Percentiles rank a stretch among this genome's conserved stretches.
These are phyloP conservation scores for Hanseniaspora vineae DNA, from an alignment of 805 yeast genomes.

Conservation along the genomic window DNA sequence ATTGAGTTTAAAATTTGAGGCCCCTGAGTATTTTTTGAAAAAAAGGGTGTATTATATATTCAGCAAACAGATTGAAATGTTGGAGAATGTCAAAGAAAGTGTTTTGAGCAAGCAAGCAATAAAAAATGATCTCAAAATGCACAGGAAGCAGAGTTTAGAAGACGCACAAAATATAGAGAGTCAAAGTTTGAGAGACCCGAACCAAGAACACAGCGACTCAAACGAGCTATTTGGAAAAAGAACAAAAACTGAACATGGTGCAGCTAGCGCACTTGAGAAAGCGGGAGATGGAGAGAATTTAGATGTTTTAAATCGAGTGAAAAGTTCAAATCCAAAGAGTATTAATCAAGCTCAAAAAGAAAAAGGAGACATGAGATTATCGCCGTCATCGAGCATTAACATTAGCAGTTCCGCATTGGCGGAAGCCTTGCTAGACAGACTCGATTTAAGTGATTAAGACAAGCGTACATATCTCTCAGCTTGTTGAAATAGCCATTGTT, in stretches of 20 bases:
- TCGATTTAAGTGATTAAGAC: constrained; percentile 2
- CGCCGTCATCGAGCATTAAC: constrained; percentile 20
- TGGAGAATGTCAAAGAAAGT: constrained; percentile 6
- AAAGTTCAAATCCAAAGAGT: not conserved
- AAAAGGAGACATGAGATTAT: constrained; percentile 17
- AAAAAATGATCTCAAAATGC: too few relatives aligned
- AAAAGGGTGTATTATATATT: constrained; percentile 19
- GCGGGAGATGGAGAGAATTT: not conserved
- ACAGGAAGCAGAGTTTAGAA: too few relatives aligned
- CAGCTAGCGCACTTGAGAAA: too few relatives aligned
- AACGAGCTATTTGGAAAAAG: not conserved
- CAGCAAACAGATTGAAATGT: constrained; percentile 14
- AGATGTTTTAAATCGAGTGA: not conserved
- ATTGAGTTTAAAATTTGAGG: constrained; percentile 25
- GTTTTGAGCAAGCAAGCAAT: not conserved
- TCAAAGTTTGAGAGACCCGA: constrained; percentile 5
- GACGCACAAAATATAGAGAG: constrained; percentile 1
- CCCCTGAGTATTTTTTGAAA: constrained; percentile 19
- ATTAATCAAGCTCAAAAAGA: not conserved
- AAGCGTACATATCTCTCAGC: constrained; percentile 10
- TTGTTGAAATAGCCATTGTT: constrained; percentile 25
- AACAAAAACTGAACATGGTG: too few relatives aligned
- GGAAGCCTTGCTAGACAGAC: constrained; percentile 27
- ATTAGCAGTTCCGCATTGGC: constrained; percentile 30
- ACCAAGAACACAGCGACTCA: constrained; percentile 3